Conservation (phyloP, 495 filamentous ascomycete species). For the Chaetomium cochliodes region DNA sequence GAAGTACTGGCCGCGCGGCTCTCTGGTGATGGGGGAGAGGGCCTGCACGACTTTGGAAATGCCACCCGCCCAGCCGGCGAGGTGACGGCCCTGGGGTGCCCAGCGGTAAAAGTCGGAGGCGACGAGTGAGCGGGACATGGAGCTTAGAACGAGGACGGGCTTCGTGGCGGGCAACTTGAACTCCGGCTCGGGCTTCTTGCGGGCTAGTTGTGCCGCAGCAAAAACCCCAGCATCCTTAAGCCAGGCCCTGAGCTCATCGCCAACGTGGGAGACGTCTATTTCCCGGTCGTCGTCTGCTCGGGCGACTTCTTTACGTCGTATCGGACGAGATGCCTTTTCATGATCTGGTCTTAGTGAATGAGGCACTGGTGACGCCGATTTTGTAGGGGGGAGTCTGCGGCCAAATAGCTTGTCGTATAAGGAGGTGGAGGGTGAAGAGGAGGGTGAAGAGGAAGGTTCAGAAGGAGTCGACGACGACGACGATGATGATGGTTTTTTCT, state of each 20-base stretch:
- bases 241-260: slow-evolving; percentile 15
- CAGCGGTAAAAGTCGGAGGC: slow-evolving; percentile 65
- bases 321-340: not conserved
- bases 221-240: not conserved
- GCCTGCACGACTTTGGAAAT: slow-evolving; percentile 53
- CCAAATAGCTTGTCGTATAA: slow-evolving; percentile 2
- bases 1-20: slow-evolving; percentile 56
- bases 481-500: not conserved
- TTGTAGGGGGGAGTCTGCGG: not conserved
- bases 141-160: slow-evolving; percentile 48
- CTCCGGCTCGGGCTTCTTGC: not conserved
- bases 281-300: not conserved
- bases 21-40: slow-evolving; percentile 54
- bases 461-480: not conserved
- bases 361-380: too few relatives aligned
- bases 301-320: not conserved
- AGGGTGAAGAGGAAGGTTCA: not conserved
- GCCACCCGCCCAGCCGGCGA: slow-evolving; percentile 62
- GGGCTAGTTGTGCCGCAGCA: not conserved
- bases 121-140: slow-evolving; percentile 53
- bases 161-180: not conserved
- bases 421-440: not conserved
- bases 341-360: not conserved
- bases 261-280: not conserved
- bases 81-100: slow-evolving; percentile 57